Evolutionary conservation across 2,329 filamentous ascomycete species (phyloP), one percentile per base, ranked within the genome.

Genomic region (Aspergillus unguis): DNA sequence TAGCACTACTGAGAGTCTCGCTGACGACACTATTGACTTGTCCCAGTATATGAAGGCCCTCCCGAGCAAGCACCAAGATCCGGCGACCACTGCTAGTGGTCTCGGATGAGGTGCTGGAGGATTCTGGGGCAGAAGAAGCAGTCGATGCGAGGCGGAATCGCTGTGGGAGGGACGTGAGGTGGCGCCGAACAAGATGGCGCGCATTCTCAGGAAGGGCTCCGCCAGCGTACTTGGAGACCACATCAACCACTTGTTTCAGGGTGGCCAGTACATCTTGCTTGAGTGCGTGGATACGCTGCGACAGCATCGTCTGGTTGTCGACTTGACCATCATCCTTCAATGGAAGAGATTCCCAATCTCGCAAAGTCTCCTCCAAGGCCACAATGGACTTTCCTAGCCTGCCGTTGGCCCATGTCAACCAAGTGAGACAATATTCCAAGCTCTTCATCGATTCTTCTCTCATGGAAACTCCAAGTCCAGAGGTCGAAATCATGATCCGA

Each of bases 21-120:
- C 95, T 89, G 6, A 97, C 81, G 2, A 96, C 89, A 4, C 86
- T 85, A 37, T 86, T 94, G 45, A 99, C 90, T 69, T 96, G 91
- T 1, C 85, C 82, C 80, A 97, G 91, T 87, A 97, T 96, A 62
- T 96, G 91, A 10, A 97, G 77, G 0, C 92, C 90, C 68, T 97
- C 92, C 64, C 87, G 88, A 5, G 92, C 92, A 47, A 97, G 83
- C 1, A 94, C 84, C 9, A 97, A 75, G 51, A 95, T 91, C 37
- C 87, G 81, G 61, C 91, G 86, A 0, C 90, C 91, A 47, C 75
- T 76, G 11, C 77, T 71, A 8, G 78, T 78, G 17, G 80, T 79
- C 40, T 80, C 77, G 1, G 71, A 71, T 9, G 65, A 61, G 11
- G 68, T 60, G 5, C 61, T 61, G 1, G 66, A 60, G 1, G 68